Evolutionary conservation across 495 filamentous ascomycete species (phyloP).

Genomic region (Trichoderma asperelloides): DNA sequence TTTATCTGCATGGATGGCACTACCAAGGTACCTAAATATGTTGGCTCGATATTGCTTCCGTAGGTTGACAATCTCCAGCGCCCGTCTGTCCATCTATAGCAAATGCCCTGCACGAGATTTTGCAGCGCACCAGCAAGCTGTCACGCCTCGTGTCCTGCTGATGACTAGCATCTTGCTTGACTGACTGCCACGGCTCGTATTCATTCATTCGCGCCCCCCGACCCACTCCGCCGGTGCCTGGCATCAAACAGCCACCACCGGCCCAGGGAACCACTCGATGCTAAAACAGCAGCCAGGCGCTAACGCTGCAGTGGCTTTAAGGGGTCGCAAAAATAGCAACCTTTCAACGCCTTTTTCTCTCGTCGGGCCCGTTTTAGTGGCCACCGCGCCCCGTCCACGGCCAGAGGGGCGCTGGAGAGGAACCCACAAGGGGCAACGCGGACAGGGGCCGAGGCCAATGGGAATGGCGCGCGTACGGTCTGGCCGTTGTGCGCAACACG

Average conservation of each 20-base stretch:
- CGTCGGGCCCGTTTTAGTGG: neutral
- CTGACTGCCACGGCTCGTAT: neutral
- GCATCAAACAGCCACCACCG: neutral
- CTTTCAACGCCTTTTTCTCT: neutral
- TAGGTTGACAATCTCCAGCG: too few relatives aligned
- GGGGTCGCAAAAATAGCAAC: conserved; percentile 4
- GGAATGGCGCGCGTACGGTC: neutral
- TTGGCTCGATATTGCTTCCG: too few relatives aligned
- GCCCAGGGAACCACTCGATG: neutral
- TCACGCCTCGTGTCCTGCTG: too few relatives aligned
- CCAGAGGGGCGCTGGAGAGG: neutral
- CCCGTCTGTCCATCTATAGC: too few relatives aligned
- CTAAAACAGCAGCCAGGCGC: neutral
- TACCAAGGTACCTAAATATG: too few relatives aligned
- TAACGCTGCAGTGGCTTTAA: conserved; percentile 6
- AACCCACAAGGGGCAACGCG: neutral
- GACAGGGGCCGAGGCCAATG: neutral
- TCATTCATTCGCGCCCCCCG: neutral
- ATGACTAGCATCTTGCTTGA: too few relatives aligned
- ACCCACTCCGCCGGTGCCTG: neutral
- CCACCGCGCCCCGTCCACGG: too few relatives aligned
- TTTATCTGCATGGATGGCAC: too few relatives aligned
- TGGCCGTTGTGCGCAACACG: neutral
- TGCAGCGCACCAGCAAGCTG: too few relatives aligned
- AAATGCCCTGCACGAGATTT: too few relatives aligned